Percentiles rank a stretch among this genome's conserved stretches.
Conservation (phyloP, 129 eudicot genomes). For the Apium graveolens region DNA sequence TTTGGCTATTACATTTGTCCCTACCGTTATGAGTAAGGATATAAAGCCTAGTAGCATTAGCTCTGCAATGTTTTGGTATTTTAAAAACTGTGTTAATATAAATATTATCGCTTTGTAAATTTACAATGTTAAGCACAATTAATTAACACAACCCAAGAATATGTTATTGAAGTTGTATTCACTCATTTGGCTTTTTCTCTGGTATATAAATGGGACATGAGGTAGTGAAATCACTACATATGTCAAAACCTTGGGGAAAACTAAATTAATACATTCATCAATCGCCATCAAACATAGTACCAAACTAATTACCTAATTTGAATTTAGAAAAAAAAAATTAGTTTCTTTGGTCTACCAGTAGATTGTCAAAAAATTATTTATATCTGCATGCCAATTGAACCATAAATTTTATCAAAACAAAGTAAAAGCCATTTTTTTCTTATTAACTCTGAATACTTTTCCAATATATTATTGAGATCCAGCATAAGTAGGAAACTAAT, state of each 20-base stretch:
- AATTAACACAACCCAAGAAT: background rate
- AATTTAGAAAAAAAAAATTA: background rate
- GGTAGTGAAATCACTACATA: background rate
- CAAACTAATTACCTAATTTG: background rate
- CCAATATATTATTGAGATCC: background rate
- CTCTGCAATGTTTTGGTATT: constrained; percentile 20
- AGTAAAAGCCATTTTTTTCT: too few species aligned
- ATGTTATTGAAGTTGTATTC: background rate
- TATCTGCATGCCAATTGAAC: too few species aligned
- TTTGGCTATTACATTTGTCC: constrained; percentile 36
- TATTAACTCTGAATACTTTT: too few species aligned
- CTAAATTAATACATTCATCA: background rate
- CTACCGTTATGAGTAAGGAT: constrained; percentile 26
- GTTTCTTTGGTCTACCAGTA: background rate
- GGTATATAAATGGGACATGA: background rate
- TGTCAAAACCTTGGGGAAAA: background rate
- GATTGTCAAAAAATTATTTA: too few species aligned
- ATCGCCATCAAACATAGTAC: background rate
- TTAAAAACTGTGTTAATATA: background rate
- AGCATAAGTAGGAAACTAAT: background rate
- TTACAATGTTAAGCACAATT: background rate
- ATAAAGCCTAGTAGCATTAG: constrained; percentile 41
- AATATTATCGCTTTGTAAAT: background rate
- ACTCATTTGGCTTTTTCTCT: background rate
- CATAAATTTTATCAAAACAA: too few species aligned